Percentiles rank a stretch among this genome's conserved stretches.
Conservation (phyloP, 2,329 filamentous ascomycete species). For the Nigrospora sphaerica region DNA sequence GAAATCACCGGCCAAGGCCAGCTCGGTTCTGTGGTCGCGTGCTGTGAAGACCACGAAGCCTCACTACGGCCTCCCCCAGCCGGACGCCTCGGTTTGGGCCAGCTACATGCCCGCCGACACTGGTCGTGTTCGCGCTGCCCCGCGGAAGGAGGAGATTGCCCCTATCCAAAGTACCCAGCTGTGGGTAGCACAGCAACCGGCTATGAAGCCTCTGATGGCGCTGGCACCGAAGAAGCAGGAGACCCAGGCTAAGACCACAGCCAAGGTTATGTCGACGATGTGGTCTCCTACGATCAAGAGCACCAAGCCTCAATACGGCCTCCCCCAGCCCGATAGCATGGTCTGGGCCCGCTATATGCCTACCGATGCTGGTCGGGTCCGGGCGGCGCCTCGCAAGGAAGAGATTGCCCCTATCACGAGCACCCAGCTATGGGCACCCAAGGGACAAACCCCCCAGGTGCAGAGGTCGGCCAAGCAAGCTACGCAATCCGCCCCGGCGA, state of each 20-base stretch:
- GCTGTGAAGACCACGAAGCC: neutral
- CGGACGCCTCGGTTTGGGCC: neutral
- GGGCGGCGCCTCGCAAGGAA: neutral
- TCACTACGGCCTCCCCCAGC: neutral
- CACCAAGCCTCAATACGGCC: neutral
- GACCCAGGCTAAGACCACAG: no score
- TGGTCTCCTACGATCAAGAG: no score
- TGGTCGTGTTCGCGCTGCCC: neutral
- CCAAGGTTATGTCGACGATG: no score
- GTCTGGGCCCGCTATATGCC: slow-evolving; percentile 1
- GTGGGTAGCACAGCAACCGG: neutral
- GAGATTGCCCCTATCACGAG: slow-evolving; percentile 1
- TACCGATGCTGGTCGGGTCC: neutral
- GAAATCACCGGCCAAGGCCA: no score
- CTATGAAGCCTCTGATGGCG: no score
- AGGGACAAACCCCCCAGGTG: neutral
- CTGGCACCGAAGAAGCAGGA: no score
- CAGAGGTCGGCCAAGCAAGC: neutral
- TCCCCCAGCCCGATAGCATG: neutral
- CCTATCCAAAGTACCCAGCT: neutral
- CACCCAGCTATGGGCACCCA: neutral
- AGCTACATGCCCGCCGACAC: neutral
- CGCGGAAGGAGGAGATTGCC: neutral
- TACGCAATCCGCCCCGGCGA: neutral
- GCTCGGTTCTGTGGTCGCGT: neutral